A percentile compares a stretch with the other conserved stretches of the same genome.
Evolutionary conservation across 2,329 filamentous ascomycete species (phyloP).

Genomic region (Diaporthe helianthi): DNA sequence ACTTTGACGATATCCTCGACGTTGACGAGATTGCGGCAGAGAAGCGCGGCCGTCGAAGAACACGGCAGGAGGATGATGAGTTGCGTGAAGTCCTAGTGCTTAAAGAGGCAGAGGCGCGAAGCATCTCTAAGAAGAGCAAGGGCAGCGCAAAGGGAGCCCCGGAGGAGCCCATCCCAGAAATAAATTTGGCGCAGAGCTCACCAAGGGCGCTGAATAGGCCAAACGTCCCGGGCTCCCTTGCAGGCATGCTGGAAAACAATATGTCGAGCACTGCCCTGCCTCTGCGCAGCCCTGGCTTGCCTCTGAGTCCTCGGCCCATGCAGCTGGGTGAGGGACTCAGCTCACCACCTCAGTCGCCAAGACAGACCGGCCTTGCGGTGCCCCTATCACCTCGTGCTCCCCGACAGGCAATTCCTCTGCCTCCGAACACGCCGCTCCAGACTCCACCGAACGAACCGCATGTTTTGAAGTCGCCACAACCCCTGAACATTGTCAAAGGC

Average conservation of each 20-base stretch:
- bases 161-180: slow-evolving; percentile 46
- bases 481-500: slow-evolving; percentile 49
- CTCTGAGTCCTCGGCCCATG: slow-evolving; percentile 64
- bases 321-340: slow-evolving; percentile 59
- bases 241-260: slow-evolving; percentile 55
- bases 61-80: slow-evolving; percentile 85
- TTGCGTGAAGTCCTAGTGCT: slow-evolving; percentile 74
- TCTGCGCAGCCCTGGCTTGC: slow-evolving; percentile 66
- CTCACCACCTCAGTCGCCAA: slow-evolving; percentile 76
- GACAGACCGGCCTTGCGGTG: slow-evolving; percentile 44
- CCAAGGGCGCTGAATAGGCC: slow-evolving; percentile 48
- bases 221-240: slow-evolving; percentile 50
- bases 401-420: slow-evolving; percentile 75
- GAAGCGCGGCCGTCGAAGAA: slow-evolving; percentile 79
- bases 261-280: slow-evolving; percentile 47
- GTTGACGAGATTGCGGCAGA: slow-evolving; percentile 68
- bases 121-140: slow-evolving; percentile 76
- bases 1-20: slow-evolving; percentile 81
- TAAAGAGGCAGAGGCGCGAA: slow-evolving; percentile 73
- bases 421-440: slow-evolving; percentile 71
- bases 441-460: slow-evolving; percentile 53
- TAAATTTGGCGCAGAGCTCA: slow-evolving; percentile 45
- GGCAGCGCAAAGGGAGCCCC: slow-evolving; percentile 58
- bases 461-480: slow-evolving; percentile 49
- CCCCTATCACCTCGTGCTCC: slow-evolving; percentile 74